Evolutionary conservation across 805 yeast genomes (phyloP).

Genomic region (Candida boleticola): DNA sequence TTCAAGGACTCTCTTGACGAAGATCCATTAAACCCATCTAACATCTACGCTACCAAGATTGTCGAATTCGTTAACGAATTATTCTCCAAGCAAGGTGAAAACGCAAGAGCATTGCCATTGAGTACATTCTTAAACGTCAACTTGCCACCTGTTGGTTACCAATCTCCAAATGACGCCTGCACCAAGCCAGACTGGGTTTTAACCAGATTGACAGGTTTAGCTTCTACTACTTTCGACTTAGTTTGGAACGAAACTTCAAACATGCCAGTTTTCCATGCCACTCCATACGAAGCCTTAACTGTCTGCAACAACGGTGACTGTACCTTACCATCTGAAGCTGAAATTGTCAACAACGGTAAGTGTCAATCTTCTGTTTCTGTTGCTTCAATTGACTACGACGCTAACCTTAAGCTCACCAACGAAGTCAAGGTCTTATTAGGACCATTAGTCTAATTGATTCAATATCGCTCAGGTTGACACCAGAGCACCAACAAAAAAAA

Average conservation of each 20-base stretch:
- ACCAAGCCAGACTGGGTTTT: conserved; percentile 39
- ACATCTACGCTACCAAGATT: conserved; percentile 43
- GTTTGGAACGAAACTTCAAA: conserved; percentile 41
- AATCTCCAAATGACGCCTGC: conserved; percentile 36
- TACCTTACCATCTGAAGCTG: conserved; percentile 42
- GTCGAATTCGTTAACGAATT: conserved; percentile 38
- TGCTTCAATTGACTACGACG: conserved; percentile 50
- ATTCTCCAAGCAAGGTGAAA: conserved; percentile 36
- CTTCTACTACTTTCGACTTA: conserved; percentile 28
- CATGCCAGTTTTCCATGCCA: conserved; percentile 15
- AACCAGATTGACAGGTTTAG: conserved; percentile 47
- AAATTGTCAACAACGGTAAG: conserved; percentile 22
- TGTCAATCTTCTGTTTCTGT: conserved; percentile 46
- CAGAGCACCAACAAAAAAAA: neutral
- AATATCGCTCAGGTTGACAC: neutral
- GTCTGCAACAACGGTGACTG: conserved; percentile 43
- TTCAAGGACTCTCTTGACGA: conserved; percentile 44
- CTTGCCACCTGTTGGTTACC: conserved; percentile 44
- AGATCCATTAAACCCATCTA: conserved; percentile 39
- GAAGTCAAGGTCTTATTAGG: conserved; percentile 10
- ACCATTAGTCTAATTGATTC: neutral
- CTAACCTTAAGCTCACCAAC: conserved; percentile 19
- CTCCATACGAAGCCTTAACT: conserved; percentile 15
- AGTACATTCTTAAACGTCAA: conserved; percentile 49
- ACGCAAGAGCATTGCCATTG: conserved; percentile 37